Evolutionary conservation across 2,329 filamentous ascomycete species (phyloP), one percentile per base, ranked within the genome.

Genomic region (Aspergillus sojae): DNA sequence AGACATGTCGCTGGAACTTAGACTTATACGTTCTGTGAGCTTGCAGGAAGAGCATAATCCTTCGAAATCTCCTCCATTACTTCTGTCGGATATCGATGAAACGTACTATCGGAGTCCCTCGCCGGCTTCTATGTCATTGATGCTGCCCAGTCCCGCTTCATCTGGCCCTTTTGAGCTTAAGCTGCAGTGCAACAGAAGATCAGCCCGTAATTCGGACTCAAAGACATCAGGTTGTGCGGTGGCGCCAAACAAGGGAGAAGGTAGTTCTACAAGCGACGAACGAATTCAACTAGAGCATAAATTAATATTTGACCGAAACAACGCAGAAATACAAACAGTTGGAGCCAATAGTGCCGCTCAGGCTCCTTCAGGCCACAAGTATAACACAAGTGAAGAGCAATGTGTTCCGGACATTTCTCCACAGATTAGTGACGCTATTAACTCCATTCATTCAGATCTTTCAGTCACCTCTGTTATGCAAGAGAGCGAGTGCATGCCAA

Each of bases 141-240:
- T 67, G 62, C 62, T 67, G 16, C 66, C 66, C 11, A 68, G 58
- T 48, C 63, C 62, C 32, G 34, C 36, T 14, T 66, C 66, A 11
- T 56, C 59, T 7, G 52, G 53, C 28, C n/a, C 19, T 2, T 14
- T 53, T 12, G 46, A 21, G 6, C 11, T 28, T 21, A 41, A 48
- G 43, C 19, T 39, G 26, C 32, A 48, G 41, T 12, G 16, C 26
- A 34, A 26, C 21, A 23, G 12, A 16, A 21, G 6, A 9, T 55
- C 21, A 14, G 7, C 11, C n/a, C 11, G 14, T 39, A 10, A 11
- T 16, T 23, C 21, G 19, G 2, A 7, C 26, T 39, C 52, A 28
- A 16, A 55, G 11, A 55, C 1, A 9, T 12, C n/a, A 36, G 34
- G 19, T 2, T 55, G 32, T 39, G 7, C 10, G 10, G 9, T 32